phyloP scores from a whole-genome alignment of 2,329 filamentous ascomycete genomes.

The Alternaria sp. region DNA sequence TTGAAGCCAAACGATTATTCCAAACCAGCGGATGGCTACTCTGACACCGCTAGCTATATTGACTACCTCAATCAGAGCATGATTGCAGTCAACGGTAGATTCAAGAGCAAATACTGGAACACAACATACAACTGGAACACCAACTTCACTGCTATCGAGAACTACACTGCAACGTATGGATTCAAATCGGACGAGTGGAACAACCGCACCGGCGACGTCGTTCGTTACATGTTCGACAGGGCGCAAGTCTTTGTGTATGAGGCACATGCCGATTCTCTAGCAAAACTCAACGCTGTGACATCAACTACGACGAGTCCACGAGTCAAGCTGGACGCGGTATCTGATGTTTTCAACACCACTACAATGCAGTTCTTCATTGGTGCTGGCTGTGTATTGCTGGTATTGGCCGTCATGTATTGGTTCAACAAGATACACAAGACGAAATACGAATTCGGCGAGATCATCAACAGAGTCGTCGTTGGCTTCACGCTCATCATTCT shows the following conservation, averaged over 20 bases:
- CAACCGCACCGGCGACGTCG: slow-evolving; percentile 24
- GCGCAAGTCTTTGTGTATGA: slow-evolving; percentile 38
- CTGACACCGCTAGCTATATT: slow-evolving; percentile 13
- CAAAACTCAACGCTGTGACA: slow-evolving; percentile 33
- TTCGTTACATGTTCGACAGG: slow-evolving; percentile 26
- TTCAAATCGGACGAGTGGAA: slow-evolving; percentile 32
- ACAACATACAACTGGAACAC: slow-evolving; percentile 29
- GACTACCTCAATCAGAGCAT: slow-evolving; percentile 32
- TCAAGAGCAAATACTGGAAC: slow-evolving; percentile 31
- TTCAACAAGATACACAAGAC: slow-evolving; percentile 54
- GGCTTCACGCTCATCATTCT: slow-evolving; percentile 33
- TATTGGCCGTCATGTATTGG: slow-evolving; percentile 66
- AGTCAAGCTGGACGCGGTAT: slow-evolving; percentile 24
- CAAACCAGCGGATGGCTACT: slow-evolving; percentile 26
- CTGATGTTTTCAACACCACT: slow-evolving; percentile 33
- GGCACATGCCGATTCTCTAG: slow-evolving; percentile 34
- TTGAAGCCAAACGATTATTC: slow-evolving; percentile 22
- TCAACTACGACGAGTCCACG: slow-evolving; percentile 7
- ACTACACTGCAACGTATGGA: slow-evolving; percentile 28
- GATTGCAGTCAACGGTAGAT: slow-evolving; percentile 26
- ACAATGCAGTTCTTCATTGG: slow-evolving; percentile 39
- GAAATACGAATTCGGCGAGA: slow-evolving; percentile 41
- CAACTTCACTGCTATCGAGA: slow-evolving; percentile 34
- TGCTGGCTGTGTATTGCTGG: slow-evolving; percentile 55
- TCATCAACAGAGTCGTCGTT: slow-evolving; percentile 34